These are phyloP conservation scores for Inonotus hispidus DNA, from an alignment of 1,284 basidiomycete genomes.

Conservation along the genomic window DNA sequence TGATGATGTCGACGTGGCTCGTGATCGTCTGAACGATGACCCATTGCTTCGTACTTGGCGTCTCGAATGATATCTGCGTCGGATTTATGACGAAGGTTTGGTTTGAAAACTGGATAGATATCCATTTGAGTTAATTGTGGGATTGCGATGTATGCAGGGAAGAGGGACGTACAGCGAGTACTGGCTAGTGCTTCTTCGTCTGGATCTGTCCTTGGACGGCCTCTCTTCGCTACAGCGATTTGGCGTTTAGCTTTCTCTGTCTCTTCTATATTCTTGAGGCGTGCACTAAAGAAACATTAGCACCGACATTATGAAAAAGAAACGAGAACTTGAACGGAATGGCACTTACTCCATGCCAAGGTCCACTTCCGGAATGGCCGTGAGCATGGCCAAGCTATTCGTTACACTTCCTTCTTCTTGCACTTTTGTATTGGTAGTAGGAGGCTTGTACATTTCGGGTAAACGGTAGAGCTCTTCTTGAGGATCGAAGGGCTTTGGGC, in stretches of 20 bases:
- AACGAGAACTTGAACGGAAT: not conserved
- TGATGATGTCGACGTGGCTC: constrained; percentile 43
- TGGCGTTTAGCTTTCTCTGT: constrained; percentile 92
- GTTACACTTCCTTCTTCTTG: constrained; percentile 89
- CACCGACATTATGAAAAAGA: not conserved
- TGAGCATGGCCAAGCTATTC: constrained; percentile 90
- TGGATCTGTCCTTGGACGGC: constrained; percentile 38
- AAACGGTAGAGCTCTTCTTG: constrained; percentile 80
- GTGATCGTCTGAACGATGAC: constrained; percentile 53
- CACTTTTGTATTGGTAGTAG: constrained; percentile 34
- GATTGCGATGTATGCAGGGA: not conserved
- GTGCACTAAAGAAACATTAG: constrained; percentile 47
- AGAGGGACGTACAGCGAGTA: constrained; percentile 65
- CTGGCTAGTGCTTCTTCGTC: constrained; percentile 80
- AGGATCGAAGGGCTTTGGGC: constrained; percentile 49
- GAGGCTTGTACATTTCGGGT: constrained; percentile 63
- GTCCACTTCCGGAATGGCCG: constrained; percentile 95
- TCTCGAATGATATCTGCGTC: constrained; percentile 84
- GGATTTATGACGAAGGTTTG: constrained; percentile 70
- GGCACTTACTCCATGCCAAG: constrained; percentile 90
- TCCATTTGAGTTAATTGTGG: constrained; percentile 5
- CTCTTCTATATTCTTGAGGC: constrained; percentile 92
- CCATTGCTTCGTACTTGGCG: constrained; percentile 79
- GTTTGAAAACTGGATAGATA: constrained; percentile 65
- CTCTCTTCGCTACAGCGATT: constrained; percentile 70